Percentiles rank a stretch among this genome's conserved stretches.
Conservation (phyloP, 495 filamentous ascomycete genomes). For the Annulohypoxylon bovei region DNA sequence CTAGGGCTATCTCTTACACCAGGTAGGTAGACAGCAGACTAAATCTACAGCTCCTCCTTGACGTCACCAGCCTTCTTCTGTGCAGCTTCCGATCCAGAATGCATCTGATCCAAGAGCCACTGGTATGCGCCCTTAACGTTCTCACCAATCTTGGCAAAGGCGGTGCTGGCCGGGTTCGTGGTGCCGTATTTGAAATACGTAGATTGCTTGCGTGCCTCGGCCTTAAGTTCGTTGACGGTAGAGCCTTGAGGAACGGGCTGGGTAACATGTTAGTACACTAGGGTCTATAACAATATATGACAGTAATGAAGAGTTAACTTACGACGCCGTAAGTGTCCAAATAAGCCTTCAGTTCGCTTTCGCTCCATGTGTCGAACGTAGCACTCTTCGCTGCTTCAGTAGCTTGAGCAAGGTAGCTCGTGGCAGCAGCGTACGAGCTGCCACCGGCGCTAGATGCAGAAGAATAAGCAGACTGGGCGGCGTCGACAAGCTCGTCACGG, state of each 20-base stretch:
- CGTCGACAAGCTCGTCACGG: slow-evolving; percentile 75
- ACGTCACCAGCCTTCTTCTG: slow-evolving; percentile 60
- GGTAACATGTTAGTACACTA: slow-evolving; percentile 57
- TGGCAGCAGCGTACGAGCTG: slow-evolving; percentile 74
- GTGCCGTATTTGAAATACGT: slow-evolving; percentile 85
- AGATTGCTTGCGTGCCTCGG: slow-evolving; percentile 74
- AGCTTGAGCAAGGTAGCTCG: slow-evolving; percentile 73
- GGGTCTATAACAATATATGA: background rate
- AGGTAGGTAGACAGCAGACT: background rate
- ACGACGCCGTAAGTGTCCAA: slow-evolving; percentile 81
- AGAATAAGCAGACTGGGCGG: slow-evolving; percentile 75
- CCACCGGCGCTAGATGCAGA: slow-evolving; percentile 76
- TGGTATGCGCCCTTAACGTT: slow-evolving; percentile 60
- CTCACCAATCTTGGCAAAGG: slow-evolving; percentile 71
- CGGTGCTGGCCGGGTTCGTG: slow-evolving; percentile 68
- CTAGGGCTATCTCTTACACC: background rate
- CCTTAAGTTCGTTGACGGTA: slow-evolving; percentile 68
- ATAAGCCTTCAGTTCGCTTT: slow-evolving; percentile 79
- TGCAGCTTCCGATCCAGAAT: slow-evolving; percentile 70
- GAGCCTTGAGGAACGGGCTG: slow-evolving; percentile 64
- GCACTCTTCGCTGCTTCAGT: slow-evolving; percentile 75
- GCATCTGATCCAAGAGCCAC: slow-evolving; percentile 68
- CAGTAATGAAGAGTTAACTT: slow-evolving; percentile 27
- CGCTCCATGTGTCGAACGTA: slow-evolving; percentile 84
- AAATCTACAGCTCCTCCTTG: slow-evolving; percentile 51